Evolutionary conservation across 345 rosid genomes (phyloP).

Genomic region (Camelina laxa): DNA sequence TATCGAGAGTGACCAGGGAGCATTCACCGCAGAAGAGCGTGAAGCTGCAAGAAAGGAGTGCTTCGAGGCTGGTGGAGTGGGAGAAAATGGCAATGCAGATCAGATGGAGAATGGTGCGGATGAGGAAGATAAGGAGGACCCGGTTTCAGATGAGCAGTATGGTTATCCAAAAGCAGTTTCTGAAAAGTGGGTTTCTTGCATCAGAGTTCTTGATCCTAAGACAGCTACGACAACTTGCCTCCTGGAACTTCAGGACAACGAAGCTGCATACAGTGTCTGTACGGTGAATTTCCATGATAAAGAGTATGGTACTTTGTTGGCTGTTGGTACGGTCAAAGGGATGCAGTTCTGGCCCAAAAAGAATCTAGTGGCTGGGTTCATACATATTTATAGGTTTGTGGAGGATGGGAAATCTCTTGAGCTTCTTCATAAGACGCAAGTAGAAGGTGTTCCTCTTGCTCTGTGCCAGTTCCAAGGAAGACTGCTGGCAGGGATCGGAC

Average conservation of each 20-base stretch:
- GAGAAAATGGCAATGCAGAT: constrained; percentile 70
- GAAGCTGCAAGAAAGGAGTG: constrained; percentile 93
- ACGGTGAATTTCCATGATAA: constrained; percentile 96
- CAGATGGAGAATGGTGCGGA: constrained; percentile 54
- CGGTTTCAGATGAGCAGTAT: constrained; percentile 91
- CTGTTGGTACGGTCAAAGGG: constrained; percentile 94
- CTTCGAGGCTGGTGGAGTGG: constrained; percentile 82
- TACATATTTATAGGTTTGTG: constrained; percentile 88
- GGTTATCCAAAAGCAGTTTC: constrained; percentile 98
- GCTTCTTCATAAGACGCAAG: constrained; percentile 95
- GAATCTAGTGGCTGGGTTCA: constrained; percentile 70
- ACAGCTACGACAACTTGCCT: constrained; percentile 82
- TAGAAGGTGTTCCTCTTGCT: constrained; percentile 92
- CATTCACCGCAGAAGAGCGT: constrained; percentile 92
- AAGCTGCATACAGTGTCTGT: constrained; percentile 93
- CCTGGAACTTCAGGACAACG: constrained; percentile 96
- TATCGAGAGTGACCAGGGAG: constrained; percentile 97
- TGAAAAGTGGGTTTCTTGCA: constrained; percentile 96
- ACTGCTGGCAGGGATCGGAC: constrained; percentile 87
- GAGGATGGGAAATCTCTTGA: constrained; percentile 88
- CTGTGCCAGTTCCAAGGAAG: constrained; percentile 97
- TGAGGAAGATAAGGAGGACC: constrained; percentile 87
- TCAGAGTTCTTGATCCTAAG: constrained; percentile 91
- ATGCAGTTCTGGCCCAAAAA: constrained; percentile 89
- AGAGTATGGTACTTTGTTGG: constrained; percentile 89